phyloP scores from a whole-genome alignment of 495 filamentous ascomycete genomes.

The Penicillium steckii region DNA sequence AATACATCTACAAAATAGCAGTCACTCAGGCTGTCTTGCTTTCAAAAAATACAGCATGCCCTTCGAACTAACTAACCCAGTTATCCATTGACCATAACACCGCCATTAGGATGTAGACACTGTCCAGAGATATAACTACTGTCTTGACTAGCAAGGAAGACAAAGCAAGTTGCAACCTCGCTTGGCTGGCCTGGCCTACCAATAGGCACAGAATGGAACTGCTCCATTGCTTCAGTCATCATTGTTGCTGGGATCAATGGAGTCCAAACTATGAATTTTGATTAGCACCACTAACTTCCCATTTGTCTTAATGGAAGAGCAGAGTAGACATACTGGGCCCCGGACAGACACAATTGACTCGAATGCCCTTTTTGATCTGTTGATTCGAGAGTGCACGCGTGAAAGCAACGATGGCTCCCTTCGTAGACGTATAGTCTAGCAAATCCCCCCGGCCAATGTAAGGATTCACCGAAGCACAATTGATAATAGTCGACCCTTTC shows the following conservation, averaged over 20 bases:
- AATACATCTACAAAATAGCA: too few species aligned
- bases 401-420: slow-evolving; percentile 81
- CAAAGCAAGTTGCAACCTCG: slow-evolving; percentile 80
- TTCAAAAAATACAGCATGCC: too few species aligned
- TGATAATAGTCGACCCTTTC: slow-evolving; percentile 76
- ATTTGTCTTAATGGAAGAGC: background rate
- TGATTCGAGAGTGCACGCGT: slow-evolving; percentile 78
- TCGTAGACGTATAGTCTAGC: slow-evolving; percentile 82
- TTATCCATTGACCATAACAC: slow-evolving; percentile 60
- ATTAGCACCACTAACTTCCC: background rate
- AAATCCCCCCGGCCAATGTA: slow-evolving; percentile 82
- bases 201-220: slow-evolving; percentile 72
- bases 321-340: slow-evolving; percentile 58
- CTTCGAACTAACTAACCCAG: background rate
- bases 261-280: slow-evolving; percentile 62
- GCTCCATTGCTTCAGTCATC: slow-evolving; percentile 64
- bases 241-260: slow-evolving; percentile 80
- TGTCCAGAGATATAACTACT: slow-evolving; percentile 66
- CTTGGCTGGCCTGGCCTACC: slow-evolving; percentile 75
- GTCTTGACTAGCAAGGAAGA: slow-evolving; percentile 78
- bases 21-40: too few species aligned
- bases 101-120: slow-evolving; percentile 67
- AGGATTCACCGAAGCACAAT: slow-evolving; percentile 77
- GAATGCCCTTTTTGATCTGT: slow-evolving; percentile 67
- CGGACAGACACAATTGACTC: slow-evolving; percentile 78